These are phyloP conservation scores for Neocallimastix lanati DNA, from an alignment of 192 early-diverging fungal species.

Conservation along the genomic window DNA sequence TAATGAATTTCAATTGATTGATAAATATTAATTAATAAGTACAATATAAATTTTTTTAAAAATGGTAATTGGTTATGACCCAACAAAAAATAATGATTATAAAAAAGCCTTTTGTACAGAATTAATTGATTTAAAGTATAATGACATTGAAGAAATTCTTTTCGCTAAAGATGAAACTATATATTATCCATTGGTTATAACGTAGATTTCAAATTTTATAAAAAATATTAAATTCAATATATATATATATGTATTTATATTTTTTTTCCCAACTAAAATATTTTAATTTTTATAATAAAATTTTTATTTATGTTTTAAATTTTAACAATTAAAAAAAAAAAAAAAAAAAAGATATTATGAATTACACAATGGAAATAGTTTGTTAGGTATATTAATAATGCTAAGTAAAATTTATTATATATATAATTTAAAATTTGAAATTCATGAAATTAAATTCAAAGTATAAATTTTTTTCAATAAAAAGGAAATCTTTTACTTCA, in stretches of 20 bases:
- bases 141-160: not conserved
- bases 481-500: not conserved
- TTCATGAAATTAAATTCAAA: too few species aligned
- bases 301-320: too few species aligned
- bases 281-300: too few species aligned
- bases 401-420: not conserved
- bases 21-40: too few species aligned
- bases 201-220: not conserved
- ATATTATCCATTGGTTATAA: not conserved
- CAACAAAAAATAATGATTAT: not conserved
- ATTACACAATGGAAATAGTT: not conserved
- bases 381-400: not conserved
- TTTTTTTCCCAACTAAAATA: too few species aligned
- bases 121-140: not conserved
- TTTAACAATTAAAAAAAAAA: too few species aligned
- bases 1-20: too few species aligned
- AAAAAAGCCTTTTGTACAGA: not conserved
- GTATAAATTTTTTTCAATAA: too few species aligned
- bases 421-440: too few species aligned
- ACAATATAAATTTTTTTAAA: too few species aligned
- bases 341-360: not conserved
- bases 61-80: not conserved
- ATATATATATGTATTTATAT: too few species aligned
- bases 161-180: not conserved
- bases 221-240: too few species aligned